Evolutionary conservation across 805 yeast genomes (phyloP), one percentile per base, ranked within the genome.

Genomic region (Pichia deserticola): DNA sequence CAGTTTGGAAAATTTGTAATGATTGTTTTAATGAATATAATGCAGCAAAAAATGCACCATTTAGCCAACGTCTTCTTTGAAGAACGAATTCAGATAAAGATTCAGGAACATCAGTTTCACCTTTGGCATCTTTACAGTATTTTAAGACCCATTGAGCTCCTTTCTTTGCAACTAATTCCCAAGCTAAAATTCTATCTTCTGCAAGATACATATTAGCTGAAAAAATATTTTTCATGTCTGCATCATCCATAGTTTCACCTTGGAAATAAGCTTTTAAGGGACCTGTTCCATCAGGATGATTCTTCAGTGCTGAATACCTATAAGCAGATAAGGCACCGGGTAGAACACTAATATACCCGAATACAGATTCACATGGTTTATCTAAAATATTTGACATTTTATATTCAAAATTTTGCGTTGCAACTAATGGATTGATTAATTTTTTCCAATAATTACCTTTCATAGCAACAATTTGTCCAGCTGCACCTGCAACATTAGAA

Each of bases 241-340:
- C 49, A 49, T 70, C 76, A 12, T 60, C 66, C 34, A 58, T 57
- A 10, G 47, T 56, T 65, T 92, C 98, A 43, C 98, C 98, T 64
- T 86, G 82, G 72, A 92, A 92, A 63, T 92, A 92, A 1, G 96
- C 82, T 46, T 79, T 74, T 49, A 92, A 72, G 0, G 98, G 98
- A 10, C 98, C 98, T 4, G 93, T 83, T 7, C 97, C 97, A 62
- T 86, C 96, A 3, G 78, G 86, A 60, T 87, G 87, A 61, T 89
- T 88, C 55, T 77, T 78, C 51, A 92, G 72, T 0, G 98, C 98
- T 49, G 88, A 77, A 62, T 85, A 92, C 60, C 98, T 76, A 66
- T 92, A 92, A 0, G 98, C 97, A 0, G 97, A 89, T 50, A 92
- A 72, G 0, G 98, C 98, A 65, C 98, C 98, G 0, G 98, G 98